Conservation (phyloP, 2,329 filamentous ascomycete genomes). For the Talaromyces sp. region DNA sequence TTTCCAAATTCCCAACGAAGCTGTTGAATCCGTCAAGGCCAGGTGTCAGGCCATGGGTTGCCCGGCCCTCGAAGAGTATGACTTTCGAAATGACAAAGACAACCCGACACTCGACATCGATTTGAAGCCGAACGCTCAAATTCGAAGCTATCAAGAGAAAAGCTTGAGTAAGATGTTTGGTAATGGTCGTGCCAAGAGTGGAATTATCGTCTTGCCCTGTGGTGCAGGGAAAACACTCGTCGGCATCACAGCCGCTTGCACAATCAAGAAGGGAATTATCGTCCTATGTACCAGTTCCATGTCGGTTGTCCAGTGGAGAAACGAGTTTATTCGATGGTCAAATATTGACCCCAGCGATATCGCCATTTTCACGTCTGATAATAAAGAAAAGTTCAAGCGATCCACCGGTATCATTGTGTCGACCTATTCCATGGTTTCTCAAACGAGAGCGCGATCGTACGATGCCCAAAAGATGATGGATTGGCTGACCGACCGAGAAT, state of each 20-base stretch:
- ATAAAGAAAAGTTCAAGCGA: slow-evolving; percentile 78
- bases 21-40: slow-evolving; percentile 82
- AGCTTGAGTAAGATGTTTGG: slow-evolving; percentile 99
- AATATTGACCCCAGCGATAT: slow-evolving; percentile 93
- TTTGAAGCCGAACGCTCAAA: slow-evolving; percentile 80
- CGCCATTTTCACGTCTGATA: slow-evolving; percentile 89
- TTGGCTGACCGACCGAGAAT: slow-evolving; percentile 82
- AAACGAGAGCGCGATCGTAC: slow-evolving; percentile 78
- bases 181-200: slow-evolving; percentile 93
- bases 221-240: slow-evolving; percentile 96
- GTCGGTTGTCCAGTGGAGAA: slow-evolving; percentile 94
- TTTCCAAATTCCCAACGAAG: slow-evolving; percentile 80
- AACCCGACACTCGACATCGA: slow-evolving; percentile 94
- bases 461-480: slow-evolving; percentile 98
- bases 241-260: slow-evolving; percentile 96
- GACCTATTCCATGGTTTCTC: slow-evolving; percentile 98
- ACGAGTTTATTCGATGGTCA: slow-evolving; percentile 98
- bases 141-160: slow-evolving; percentile 93
- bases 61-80: slow-evolving; percentile 92
- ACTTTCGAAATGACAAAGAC: slow-evolving; percentile 84
- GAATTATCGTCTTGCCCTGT: slow-evolving; percentile 94
- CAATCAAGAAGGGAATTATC: slow-evolving; percentile 93
- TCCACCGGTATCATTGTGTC: slow-evolving; percentile 96
- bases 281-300: slow-evolving; percentile 96
- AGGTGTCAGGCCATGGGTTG: slow-evolving; percentile 81